Percentiles rank a stretch among this genome's conserved stretches.
Conservation (phyloP, 2,329 filamentous ascomycete genomes). For the Coniochaeta hoffmannii region DNA sequence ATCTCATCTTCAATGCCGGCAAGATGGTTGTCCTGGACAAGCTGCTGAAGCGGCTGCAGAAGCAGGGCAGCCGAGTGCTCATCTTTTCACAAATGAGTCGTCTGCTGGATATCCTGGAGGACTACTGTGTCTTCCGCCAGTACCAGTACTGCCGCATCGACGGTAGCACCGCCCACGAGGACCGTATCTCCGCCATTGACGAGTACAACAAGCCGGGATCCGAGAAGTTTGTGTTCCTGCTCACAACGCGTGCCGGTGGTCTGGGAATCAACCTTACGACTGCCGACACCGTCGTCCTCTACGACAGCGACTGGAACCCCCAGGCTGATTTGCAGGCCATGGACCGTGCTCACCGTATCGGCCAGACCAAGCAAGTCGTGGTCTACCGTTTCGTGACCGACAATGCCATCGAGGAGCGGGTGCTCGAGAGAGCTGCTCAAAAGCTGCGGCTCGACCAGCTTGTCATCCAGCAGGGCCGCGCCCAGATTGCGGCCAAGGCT, state of each 20-base stretch:
- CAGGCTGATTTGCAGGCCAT: conserved; percentile 98
- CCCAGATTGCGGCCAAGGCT: conserved; percentile 83
- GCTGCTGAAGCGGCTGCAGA: conserved; percentile 73
- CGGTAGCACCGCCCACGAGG: conserved; percentile 91
- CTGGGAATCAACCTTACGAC: conserved; percentile 93
- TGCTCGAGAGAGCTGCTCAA: conserved; percentile 90
- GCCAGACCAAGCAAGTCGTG: conserved; percentile 94
- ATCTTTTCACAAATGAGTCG: conserved; percentile 99
- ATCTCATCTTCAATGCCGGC: conserved; percentile 84
- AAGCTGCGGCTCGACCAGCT: conserved; percentile 94
- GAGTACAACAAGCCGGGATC: conserved; percentile 96
- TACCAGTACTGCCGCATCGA: conserved; percentile 98
- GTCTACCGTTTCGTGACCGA: conserved; percentile 97
- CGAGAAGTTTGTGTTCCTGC: conserved; percentile 92
- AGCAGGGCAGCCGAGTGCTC: conserved; percentile 86
- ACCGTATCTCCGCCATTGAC: conserved; percentile 94
- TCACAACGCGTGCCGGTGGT: conserved; percentile 92
- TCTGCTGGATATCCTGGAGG: conserved; percentile 91
- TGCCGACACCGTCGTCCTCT: conserved; percentile 92
- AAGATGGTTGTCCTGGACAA: conserved; percentile 98
- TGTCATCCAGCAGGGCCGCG: conserved; percentile 94
- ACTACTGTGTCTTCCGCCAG: conserved; percentile 93
- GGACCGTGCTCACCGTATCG: conserved; percentile 97
- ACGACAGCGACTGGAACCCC: conserved; percentile 98
- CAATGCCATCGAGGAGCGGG: conserved; percentile 97